Conservation (phyloP, 345 rosid genomes). For the Eucalyptus albens region DNA sequence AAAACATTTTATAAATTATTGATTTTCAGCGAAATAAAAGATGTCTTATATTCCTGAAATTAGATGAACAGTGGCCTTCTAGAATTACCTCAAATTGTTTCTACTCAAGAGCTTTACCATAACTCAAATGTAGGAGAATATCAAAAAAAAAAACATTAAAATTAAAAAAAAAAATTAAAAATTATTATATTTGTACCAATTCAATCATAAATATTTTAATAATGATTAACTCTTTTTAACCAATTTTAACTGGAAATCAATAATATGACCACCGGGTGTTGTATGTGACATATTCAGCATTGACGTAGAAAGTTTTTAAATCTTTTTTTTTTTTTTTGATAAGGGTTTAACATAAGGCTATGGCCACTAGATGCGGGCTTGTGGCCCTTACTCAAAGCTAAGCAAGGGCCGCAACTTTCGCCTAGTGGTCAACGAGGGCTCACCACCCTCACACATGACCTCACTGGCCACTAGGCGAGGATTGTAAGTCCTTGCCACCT, state of each 20-base stretch:
- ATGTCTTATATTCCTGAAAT: background rate
- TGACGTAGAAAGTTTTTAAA: too few relatives aligned
- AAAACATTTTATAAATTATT: too few relatives aligned
- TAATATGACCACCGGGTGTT: fast-evolving
- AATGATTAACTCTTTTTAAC: too few relatives aligned
- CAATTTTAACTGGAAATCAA: fast-evolving
- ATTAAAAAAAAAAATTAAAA: too few relatives aligned
- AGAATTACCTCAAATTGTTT: background rate
- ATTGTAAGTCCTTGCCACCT: fast-evolving
- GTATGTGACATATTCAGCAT: fast-evolving
- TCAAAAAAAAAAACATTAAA: fast-evolving
- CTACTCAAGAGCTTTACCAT: background rate
- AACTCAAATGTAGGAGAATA: background rate
- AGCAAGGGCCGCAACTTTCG: fast-evolving
- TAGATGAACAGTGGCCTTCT: background rate
- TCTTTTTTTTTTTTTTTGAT: too few relatives aligned
- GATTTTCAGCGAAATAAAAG: too few relatives aligned
- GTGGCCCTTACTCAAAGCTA: background rate
- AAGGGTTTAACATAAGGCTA: too few relatives aligned
- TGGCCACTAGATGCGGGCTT: fast-evolving
- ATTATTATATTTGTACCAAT: too few relatives aligned
- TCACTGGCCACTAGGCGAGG: fast-evolving
- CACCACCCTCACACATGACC: background rate
- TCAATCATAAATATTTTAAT: too few relatives aligned
- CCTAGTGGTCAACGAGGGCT: fast-evolving